phyloP scores from a whole-genome alignment of 352 stramenopile species.

The Saprolegnia parasitica region DNA sequence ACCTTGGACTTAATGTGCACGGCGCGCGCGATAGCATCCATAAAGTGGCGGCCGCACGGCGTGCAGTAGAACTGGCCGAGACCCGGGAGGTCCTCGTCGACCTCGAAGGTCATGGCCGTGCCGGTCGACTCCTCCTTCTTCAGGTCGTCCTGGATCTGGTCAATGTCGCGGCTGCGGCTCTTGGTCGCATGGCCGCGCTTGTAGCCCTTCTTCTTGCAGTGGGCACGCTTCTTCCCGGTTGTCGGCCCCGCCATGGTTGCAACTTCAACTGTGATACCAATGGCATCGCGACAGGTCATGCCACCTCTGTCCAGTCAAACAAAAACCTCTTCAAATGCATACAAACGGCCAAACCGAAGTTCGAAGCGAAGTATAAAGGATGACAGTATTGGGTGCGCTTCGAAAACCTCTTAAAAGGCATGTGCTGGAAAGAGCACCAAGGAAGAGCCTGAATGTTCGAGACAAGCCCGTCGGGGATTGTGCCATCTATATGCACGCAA shows the following conservation, averaged over 20 bases:
- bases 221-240: slow-evolving; percentile 20
- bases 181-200: slow-evolving; percentile 80
- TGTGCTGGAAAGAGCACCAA: neutral
- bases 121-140: slow-evolving; percentile 51
- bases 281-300: neutral
- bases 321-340: neutral
- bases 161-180: slow-evolving; percentile 68
- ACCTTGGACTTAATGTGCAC: slow-evolving; percentile 81
- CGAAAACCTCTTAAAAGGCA: neutral
- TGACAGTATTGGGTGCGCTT: neutral
- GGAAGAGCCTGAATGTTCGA: neutral
- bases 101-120: slow-evolving; percentile 60
- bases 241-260: slow-evolving; percentile 18
- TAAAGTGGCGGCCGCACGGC: slow-evolving; percentile 80
- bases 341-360: neutral
- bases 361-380: neutral
- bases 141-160: slow-evolving; percentile 87
- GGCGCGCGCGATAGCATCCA: slow-evolving; percentile 70
- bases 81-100: slow-evolving; percentile 81
- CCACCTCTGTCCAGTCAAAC: neutral
- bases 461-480: neutral
- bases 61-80: slow-evolving; percentile 86
- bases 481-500: neutral
- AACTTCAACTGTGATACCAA: slow-evolving; percentile 1
- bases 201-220: slow-evolving; percentile 81